These are phyloP conservation scores for Phytophthora sp. DNA, from an alignment of 352 stramenopile genomes.

Conservation along the genomic window DNA sequence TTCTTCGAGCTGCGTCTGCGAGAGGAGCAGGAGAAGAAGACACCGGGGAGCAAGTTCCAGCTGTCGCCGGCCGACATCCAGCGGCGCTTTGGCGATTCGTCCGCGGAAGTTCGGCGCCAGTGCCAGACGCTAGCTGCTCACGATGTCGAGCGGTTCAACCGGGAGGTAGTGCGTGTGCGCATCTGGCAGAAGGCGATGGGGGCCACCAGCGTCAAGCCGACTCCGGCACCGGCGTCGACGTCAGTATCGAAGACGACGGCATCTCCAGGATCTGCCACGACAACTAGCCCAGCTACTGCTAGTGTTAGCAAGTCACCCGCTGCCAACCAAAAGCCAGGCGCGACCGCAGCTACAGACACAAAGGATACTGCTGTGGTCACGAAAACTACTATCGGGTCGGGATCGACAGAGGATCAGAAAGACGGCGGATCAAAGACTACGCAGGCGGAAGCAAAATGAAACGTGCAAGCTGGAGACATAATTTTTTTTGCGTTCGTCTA, in stretches of 20 bases:
- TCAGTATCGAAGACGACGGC: not conserved
- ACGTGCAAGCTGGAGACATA: no score
- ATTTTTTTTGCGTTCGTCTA: no score
- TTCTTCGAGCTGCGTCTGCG: conserved; percentile 50
- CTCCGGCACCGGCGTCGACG: not conserved
- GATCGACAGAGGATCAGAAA: no score
- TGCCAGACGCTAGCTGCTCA: conserved; percentile 56
- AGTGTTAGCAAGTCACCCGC: no score
- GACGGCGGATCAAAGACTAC: no score
- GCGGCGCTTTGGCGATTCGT: conserved; percentile 31
- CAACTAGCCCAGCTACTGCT: not conserved
- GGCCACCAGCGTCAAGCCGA: not conserved
- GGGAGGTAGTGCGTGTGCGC: conserved; percentile 58
- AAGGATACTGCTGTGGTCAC: no score
- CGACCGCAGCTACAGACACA: no score
- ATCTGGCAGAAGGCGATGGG: conserved; percentile 67
- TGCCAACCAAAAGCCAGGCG: no score
- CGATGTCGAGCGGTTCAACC: conserved; percentile 66
- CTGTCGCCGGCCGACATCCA: conserved; percentile 35
- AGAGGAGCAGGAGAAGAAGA: conserved; percentile 5
- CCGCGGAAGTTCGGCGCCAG: conserved; percentile 32
- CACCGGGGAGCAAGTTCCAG: not conserved
- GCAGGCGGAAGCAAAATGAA: no score
- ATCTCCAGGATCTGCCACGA: not conserved
- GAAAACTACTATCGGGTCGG: no score